A percentile compares a stretch with the other conserved stretches of the same genome.
Evolutionary conservation across 805 yeast genomes (phyloP).

Genomic region (Candida xiaguanensis): DNA sequence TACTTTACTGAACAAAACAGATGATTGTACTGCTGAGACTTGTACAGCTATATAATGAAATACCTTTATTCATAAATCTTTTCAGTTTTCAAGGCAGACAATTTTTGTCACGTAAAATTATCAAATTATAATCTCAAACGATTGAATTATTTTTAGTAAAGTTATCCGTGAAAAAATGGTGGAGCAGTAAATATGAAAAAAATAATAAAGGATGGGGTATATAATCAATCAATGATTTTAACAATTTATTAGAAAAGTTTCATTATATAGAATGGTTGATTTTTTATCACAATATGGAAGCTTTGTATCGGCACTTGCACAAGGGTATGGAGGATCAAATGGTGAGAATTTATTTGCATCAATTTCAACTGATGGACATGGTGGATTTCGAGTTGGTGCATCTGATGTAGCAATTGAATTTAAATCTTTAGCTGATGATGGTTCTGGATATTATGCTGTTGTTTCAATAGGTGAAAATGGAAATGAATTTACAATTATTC

Average conservation of each 20-base stretch:
- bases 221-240: not conserved
- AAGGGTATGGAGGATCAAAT: not conserved
- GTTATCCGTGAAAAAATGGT: too few relatives aligned
- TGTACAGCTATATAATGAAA: too few relatives aligned
- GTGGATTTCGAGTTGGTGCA: not conserved
- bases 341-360: not conserved
- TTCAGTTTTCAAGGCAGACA: too few relatives aligned
- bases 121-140: too few relatives aligned
- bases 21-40: too few relatives aligned
- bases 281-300: not conserved
- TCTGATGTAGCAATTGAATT: not conserved
- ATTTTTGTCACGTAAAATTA: too few relatives aligned
- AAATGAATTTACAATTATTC: not conserved
- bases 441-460: not conserved
- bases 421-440: not conserved
- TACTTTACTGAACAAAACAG: too few relatives aligned
- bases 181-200: too few relatives aligned
- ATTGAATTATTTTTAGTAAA: too few relatives aligned
- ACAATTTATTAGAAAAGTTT: too few relatives aligned
- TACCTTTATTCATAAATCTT: too few relatives aligned
- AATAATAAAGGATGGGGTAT: too few relatives aligned
- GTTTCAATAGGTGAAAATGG: not conserved
- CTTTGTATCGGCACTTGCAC: not conserved
- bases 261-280: not conserved
- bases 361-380: not conserved